phyloP scores from a whole-genome alignment of 83 land plant species.

The Picea abies region DNA sequence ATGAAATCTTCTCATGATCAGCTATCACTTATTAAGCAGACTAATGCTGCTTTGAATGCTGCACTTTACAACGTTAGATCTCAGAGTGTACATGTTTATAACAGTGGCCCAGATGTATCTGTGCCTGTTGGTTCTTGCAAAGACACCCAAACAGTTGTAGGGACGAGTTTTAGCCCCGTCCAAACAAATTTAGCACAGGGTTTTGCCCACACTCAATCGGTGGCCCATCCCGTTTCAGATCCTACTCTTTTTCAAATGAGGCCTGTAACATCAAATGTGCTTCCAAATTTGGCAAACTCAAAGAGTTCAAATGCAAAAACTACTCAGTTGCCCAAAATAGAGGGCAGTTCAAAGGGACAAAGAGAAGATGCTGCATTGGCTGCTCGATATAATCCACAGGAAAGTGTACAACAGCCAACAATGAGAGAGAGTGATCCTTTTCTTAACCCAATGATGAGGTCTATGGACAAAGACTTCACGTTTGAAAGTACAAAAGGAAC shows the following conservation, averaged over 20 bases:
- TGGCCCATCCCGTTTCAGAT: not conserved
- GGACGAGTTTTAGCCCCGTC: not conserved
- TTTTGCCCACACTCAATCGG: not conserved
- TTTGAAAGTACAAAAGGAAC: not conserved
- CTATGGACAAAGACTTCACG: not conserved
- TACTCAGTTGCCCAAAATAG: not conserved
- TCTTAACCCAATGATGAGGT: not conserved
- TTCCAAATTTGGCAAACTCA: not conserved
- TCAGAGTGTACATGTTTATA: not conserved
- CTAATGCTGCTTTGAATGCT: not conserved
- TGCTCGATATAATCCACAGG: not conserved
- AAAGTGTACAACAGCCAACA: not conserved
- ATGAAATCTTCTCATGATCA: not conserved
- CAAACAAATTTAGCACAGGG: not conserved
- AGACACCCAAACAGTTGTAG: not conserved
- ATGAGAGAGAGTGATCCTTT: not conserved
- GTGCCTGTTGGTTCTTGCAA: not conserved
- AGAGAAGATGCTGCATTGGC: not conserved
- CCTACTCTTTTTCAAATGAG: not conserved
- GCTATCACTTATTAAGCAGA: not conserved
- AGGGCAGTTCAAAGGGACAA: not conserved
- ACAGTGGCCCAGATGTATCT: not conserved
- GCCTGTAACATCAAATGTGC: no score
- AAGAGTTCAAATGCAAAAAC: not conserved
- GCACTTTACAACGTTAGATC: not conserved